Evolutionary conservation across 2,329 filamentous ascomycete genomes (phyloP), one percentile per base, ranked within the genome.

Genomic region (Ceratocystis diversiconidia): DNA sequence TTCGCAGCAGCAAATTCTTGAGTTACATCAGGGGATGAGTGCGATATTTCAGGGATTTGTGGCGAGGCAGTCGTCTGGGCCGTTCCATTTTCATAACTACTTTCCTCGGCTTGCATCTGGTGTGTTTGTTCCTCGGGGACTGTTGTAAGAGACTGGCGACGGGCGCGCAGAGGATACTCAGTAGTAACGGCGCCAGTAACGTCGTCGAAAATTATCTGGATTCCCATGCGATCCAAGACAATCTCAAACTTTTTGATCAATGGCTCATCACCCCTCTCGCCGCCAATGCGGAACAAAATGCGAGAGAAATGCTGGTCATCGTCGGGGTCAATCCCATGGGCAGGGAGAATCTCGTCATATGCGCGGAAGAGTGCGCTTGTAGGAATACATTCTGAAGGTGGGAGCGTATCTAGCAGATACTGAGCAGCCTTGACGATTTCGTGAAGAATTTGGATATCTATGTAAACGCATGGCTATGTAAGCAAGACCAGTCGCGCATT

Each of bases 281-380:
- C 85, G 63, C 89, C 88, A 72, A 96, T 84, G 71, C 86, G 86
- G 73, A 94, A 89, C 65, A 96, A 76, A 71, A 95, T 85, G 69
- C 87, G 84, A 69, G 90, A 85, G 71, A 91, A 86, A 70, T 88
- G 84, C 70, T 85, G 85, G 71, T 92, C 89, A 70, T 87, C 80
- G 70, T 89, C 85, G n/a, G 84, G 80, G 67, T 89, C 81, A 69
- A 90, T 78, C 65, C 85, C 87, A 76, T 88, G 79, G 69, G 84
- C 79, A 4, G 82, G 83, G n/a, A 95, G 81, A 52, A 92, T 80
- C 65, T 83, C 79, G 72, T 94, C 87, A 73, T 95, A 95, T 36
- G 90, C 89, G 64, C 82, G 80, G 75, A 95, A 95, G 19, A 96
- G 81, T 8, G 90, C 89, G 72, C 85, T 85, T 66, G 87, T 90